phyloP scores from a whole-genome alignment of 805 yeast genomes.

The Yarrowia deformans region DNA sequence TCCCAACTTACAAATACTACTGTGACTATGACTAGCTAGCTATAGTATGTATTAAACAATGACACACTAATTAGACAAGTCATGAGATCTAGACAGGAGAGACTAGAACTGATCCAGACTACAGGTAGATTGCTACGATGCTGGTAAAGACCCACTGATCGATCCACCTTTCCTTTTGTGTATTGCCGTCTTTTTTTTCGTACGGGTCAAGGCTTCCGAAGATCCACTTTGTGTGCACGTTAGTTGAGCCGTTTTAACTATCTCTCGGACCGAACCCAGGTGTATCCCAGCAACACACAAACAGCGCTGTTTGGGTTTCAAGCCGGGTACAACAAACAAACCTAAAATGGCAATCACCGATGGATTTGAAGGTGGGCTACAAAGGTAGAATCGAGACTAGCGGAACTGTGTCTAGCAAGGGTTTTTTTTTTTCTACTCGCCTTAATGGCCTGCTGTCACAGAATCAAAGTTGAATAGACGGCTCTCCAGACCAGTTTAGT shows the following conservation, averaged over 20 bases:
- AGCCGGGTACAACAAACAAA: constrained; percentile 6
- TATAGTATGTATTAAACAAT: too few relatives aligned
- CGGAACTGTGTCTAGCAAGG: constrained; percentile 21
- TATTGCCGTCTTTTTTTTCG: not conserved
- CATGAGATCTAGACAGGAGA: too few relatives aligned
- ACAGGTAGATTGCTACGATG: not conserved
- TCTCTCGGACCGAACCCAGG: constrained; percentile 25
- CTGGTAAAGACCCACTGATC: too few relatives aligned
- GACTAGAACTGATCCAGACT: too few relatives aligned
- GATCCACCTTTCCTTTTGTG: not conserved
- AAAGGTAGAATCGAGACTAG: constrained; percentile 30
- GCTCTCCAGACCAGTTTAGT: not conserved
- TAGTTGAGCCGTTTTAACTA: constrained; percentile 5
- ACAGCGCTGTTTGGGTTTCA: constrained; percentile 1
- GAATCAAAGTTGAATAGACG: not conserved
- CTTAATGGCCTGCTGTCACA: too few relatives aligned
- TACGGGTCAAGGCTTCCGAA: not conserved
- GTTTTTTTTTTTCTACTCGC: not conserved
- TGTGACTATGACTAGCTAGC: too few relatives aligned
- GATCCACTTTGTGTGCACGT: constrained; percentile 12
- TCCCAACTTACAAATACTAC: not conserved
- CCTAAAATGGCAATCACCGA: constrained; percentile 7
- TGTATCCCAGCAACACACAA: constrained; percentile 9
- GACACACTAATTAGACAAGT: too few relatives aligned
- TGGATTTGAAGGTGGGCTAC: constrained; percentile 21